A percentile compares a stretch with the other conserved stretches of the same genome.
Conservation (phyloP, 2,329 filamentous ascomycete genomes). For the Achaetomium macrosporum region DNA sequence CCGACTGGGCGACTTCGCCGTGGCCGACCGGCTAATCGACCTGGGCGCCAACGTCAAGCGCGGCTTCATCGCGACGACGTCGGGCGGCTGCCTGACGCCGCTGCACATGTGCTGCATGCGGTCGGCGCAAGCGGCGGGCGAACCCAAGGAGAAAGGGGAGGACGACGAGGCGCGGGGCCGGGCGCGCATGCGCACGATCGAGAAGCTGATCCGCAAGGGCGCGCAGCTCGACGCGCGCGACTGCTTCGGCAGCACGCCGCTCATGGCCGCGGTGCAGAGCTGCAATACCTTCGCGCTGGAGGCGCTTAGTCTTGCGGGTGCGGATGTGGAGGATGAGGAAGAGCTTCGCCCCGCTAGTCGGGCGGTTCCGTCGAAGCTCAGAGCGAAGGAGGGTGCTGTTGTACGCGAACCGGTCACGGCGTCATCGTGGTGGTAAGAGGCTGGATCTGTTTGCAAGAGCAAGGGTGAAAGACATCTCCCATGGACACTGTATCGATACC, state of each 20-base stretch:
- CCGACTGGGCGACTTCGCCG: constrained; percentile 22
- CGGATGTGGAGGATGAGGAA: constrained; percentile 6
- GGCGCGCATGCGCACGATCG: constrained; percentile 20
- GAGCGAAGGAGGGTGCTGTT: too few relatives aligned
- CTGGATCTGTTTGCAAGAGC: too few relatives aligned
- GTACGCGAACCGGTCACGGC: too few relatives aligned
- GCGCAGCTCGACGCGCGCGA: constrained; percentile 19
- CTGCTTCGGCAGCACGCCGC: constrained; percentile 24
- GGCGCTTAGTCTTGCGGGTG: constrained; percentile 20
- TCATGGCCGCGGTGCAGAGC: constrained; percentile 23
- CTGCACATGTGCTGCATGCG: constrained; percentile 27
- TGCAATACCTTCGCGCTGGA: constrained; percentile 20
- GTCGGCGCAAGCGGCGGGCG: constrained; percentile 17
- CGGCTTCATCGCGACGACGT: constrained; percentile 19
- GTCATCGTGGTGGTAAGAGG: too few relatives aligned
- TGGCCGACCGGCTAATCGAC: constrained; percentile 21
- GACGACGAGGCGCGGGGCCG: constrained; percentile 12
- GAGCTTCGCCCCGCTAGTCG: not conserved
- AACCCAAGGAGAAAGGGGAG: not conserved
- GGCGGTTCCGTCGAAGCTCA: not conserved
- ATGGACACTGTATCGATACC: not conserved
- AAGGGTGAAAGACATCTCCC: too few relatives aligned
- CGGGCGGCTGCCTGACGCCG: constrained; percentile 23
- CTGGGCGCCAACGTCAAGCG: constrained; percentile 22
- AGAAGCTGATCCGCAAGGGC: constrained; percentile 19